These are phyloP conservation scores for Ormosia emarginata DNA, from an alignment of 306 rosid species.

Conservation along the genomic window DNA sequence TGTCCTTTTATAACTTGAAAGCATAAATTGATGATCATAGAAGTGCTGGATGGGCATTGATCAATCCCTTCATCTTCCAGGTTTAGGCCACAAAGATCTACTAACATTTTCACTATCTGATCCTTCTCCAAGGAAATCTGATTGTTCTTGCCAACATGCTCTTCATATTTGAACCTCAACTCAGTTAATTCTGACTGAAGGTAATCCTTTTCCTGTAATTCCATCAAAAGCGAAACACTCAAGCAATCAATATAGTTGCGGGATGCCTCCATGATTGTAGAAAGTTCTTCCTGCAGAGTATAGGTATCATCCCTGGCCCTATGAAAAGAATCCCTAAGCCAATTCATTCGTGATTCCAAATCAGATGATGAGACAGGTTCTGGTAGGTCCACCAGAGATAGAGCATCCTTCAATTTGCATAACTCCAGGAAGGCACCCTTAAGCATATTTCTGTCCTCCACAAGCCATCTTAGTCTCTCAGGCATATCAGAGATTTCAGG, in stretches of 20 bases:
- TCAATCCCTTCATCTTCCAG: constrained; percentile 45
- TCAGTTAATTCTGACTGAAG: constrained; percentile 66
- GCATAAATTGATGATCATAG: constrained; percentile 47
- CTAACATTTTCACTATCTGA: constrained; percentile 53
- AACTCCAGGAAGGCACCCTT: constrained; percentile 55
- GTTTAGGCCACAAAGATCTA: constrained; percentile 58
- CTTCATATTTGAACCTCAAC: constrained; percentile 44
- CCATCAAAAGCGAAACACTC: constrained; percentile 54
- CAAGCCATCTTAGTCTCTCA: constrained; percentile 74
- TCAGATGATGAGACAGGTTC: constrained; percentile 62
- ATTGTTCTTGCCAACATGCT: constrained; percentile 50
- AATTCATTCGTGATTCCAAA: constrained; percentile 63
- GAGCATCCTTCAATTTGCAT: constrained; percentile 51
- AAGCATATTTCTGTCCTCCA: constrained; percentile 58
- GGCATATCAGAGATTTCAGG: constrained; percentile 47
- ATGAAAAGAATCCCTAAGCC: constrained; percentile 65
- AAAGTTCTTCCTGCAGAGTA: constrained; percentile 54
- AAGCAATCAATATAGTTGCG: constrained; percentile 46
- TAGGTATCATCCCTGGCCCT: constrained; percentile 43
- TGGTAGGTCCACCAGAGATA: constrained; percentile 56
- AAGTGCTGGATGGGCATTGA: constrained; percentile 39
- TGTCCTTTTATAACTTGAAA: constrained; percentile 53
- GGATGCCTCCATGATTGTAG: constrained; percentile 58
- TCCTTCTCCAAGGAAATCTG: constrained; percentile 60
- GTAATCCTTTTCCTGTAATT: constrained; percentile 65